phyloP scores from a whole-genome alignment of 73 alveolate genomes.

The Paramecium sexaurelia region DNA sequence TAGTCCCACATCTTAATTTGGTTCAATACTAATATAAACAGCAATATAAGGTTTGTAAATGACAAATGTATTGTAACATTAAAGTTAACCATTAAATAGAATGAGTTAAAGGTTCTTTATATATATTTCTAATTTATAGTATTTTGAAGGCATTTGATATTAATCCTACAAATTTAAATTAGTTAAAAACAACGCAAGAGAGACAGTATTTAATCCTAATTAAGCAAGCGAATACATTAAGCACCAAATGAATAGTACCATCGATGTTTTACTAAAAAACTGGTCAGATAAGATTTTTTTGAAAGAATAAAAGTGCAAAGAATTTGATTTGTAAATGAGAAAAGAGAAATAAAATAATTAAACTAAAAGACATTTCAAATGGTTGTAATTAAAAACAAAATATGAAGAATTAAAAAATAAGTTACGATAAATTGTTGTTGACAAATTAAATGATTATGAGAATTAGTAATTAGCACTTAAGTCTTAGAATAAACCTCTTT shows the following conservation, averaged over 20 bases:
- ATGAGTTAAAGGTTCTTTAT: not conserved
- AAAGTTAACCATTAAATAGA: not conserved
- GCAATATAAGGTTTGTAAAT: not conserved
- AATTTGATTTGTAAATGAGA: constrained; percentile 8
- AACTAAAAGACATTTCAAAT: constrained; percentile 52
- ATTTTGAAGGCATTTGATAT: constrained; percentile 65
- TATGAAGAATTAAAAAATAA: constrained; percentile 58
- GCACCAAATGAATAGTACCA: constrained; percentile 47
- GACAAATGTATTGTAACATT: not conserved
- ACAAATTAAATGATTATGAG: constrained; percentile 65
- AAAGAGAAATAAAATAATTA: constrained; percentile 8
- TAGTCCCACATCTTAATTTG: not conserved
- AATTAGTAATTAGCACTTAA: not conserved
- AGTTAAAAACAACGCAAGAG: constrained; percentile 28
- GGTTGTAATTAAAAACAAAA: constrained; percentile 60
- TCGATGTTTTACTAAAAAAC: constrained; percentile 22
- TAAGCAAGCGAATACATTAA: constrained; percentile 40
- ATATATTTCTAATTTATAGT: not conserved
- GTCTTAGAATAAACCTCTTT: not conserved
- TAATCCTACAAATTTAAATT: not conserved
- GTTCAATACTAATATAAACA: not conserved
- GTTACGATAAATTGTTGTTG: constrained; percentile 28
- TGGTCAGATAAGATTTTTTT: constrained; percentile 43
- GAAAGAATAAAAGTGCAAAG: constrained; percentile 58
- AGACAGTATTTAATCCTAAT: constrained; percentile 4